Conservation (phyloP, 2,329 filamentous ascomycete species). For the Ceratocystis ficicola region DNA sequence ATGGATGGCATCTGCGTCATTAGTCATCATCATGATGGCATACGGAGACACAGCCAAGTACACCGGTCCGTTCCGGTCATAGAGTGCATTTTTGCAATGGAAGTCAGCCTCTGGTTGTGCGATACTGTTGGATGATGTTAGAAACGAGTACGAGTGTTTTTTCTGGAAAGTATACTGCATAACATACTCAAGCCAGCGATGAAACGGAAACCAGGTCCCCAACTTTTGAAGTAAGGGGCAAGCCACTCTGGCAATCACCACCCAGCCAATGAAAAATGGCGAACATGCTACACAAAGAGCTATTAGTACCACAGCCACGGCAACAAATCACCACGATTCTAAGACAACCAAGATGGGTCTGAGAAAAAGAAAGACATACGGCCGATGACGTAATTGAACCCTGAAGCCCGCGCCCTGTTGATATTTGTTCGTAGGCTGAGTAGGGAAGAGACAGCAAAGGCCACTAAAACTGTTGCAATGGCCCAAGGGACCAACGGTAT, state of each 20-base stretch:
- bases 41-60: constrained; percentile 53
- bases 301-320: constrained; percentile 4
- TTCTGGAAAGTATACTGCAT: too few species aligned
- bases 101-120: constrained; percentile 17
- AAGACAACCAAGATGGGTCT: not conserved
- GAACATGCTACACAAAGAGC: constrained; percentile 33
- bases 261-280: constrained; percentile 43
- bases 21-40: constrained; percentile 41
- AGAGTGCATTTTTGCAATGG: constrained; percentile 39
- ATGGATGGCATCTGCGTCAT: constrained; percentile 52
- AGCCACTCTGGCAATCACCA: constrained; percentile 33
- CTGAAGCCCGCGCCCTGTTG: constrained; percentile 38
- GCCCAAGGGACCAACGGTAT: constrained; percentile 24
- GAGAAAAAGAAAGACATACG: constrained; percentile 34
- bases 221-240: constrained; percentile 8
- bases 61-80: constrained; percentile 47
- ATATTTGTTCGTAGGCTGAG: constrained; percentile 36
- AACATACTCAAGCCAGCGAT: constrained; percentile 17
- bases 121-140: not conserved
- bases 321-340: constrained; percentile 20
- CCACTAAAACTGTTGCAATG: constrained; percentile 29
- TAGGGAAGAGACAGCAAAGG: constrained; percentile 28
- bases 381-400: constrained; percentile 41
- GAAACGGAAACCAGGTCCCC: constrained; percentile 17
- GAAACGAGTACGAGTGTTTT: not conserved